Conservation (phyloP, 2,329 filamentous ascomycete species). For the Lachnellula subtilissima region DNA sequence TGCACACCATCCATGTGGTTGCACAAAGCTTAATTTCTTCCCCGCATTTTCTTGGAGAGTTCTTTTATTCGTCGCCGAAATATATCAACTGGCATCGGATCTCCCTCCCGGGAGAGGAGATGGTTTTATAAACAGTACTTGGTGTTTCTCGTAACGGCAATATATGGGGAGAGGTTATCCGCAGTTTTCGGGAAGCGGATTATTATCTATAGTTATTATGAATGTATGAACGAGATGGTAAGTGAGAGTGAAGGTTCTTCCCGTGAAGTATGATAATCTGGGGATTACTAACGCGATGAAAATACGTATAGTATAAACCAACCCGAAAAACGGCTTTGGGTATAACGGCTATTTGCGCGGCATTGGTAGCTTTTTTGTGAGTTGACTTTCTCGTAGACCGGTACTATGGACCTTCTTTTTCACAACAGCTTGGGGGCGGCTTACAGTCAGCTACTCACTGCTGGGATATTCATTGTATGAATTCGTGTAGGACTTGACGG, state of each 20-base stretch:
- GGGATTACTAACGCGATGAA: not conserved
- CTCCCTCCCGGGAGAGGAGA: not conserved
- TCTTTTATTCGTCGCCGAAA: not conserved
- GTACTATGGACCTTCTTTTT: too few relatives aligned
- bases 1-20: not conserved
- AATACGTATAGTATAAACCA: not conserved
- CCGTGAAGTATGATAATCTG: not conserved
- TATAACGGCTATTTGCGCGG: not conserved
- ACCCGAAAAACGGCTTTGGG: not conserved
- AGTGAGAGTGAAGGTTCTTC: not conserved
- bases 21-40: not conserved
- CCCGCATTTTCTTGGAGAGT: not conserved
- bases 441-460: too few relatives aligned
- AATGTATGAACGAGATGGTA: not conserved
- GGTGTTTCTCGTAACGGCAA: not conserved
- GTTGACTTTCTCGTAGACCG: too few relatives aligned
- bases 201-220: not conserved
- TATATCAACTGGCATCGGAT: not conserved
- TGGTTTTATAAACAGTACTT: not conserved
- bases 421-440: too few relatives aligned
- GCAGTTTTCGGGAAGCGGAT: not conserved
- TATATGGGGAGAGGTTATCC: not conserved
- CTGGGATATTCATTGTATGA: too few relatives aligned
- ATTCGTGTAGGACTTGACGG: not conserved
- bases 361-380: not conserved